Percentiles rank a stretch among this genome's conserved stretches.
Conservation (phyloP, 768 basidiomycete genomes). For the Xerocomus potaroensis region DNA sequence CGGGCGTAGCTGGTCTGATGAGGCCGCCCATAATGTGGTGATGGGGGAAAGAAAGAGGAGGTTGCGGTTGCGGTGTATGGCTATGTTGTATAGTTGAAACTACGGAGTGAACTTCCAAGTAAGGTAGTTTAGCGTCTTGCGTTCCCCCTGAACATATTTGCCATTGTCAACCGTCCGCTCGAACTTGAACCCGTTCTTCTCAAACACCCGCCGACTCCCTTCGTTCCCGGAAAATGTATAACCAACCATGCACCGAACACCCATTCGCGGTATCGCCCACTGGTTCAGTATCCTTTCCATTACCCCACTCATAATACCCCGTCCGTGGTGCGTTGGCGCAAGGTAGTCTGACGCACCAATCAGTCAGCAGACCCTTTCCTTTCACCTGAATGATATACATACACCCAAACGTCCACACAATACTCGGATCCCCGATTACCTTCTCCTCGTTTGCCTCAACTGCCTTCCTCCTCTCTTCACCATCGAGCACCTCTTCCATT, state of each 20-base stretch:
- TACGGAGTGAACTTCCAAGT: conserved; percentile 23
- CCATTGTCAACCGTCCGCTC: conserved; percentile 37
- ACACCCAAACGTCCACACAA: conserved; percentile 64
- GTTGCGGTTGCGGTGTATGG: conserved; percentile 17
- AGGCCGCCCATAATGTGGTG: conserved; percentile 46
- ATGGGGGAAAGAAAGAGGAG: conserved; percentile 1
- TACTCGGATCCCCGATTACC: conserved; percentile 46
- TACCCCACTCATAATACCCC: conserved; percentile 71
- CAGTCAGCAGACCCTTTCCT: neutral
- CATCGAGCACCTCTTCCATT: conserved; percentile 32
- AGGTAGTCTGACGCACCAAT: conserved; percentile 52
- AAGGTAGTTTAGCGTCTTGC: conserved; percentile 33
- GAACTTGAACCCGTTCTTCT: conserved; percentile 58
- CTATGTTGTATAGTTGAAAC: no score
- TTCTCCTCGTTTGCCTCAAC: conserved; percentile 40
- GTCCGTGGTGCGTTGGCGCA: conserved; percentile 55
- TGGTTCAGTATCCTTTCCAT: conserved; percentile 47
- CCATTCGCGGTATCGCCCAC: conserved; percentile 69
- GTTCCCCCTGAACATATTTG: conserved; percentile 36
- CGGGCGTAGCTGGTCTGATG: conserved; percentile 85
- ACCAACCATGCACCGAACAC: conserved; percentile 41
- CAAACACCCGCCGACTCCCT: conserved; percentile 60
- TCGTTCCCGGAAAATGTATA: conserved; percentile 49
- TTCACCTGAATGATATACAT: conserved; percentile 9
- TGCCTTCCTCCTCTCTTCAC: conserved; percentile 33